phyloP scores from a whole-genome alignment of 2,329 filamentous ascomycete species.

The Hypoxylon sp. region DNA sequence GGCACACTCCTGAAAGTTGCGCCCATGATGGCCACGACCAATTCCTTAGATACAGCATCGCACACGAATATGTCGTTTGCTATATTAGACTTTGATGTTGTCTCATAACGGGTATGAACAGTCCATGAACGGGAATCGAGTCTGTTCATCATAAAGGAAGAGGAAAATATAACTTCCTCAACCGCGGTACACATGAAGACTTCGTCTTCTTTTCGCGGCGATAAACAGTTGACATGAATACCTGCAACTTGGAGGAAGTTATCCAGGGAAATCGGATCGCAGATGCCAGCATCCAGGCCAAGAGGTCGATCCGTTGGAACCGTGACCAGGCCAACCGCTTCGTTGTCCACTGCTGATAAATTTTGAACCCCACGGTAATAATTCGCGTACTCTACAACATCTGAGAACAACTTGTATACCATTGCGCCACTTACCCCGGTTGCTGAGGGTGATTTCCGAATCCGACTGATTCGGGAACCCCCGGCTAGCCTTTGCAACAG shows the following conservation, averaged over 20 bases:
- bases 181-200: slow-evolving; percentile 20
- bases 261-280: slow-evolving; percentile 45
- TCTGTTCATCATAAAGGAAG: slow-evolving; percentile 12
- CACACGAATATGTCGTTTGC: slow-evolving; percentile 22
- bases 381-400: slow-evolving; percentile 13
- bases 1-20: slow-evolving; percentile 17
- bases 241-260: slow-evolving; percentile 56
- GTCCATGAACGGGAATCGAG: slow-evolving; percentile 10
- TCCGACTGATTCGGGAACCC: not conserved
- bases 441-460: slow-evolving; percentile 9
- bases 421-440: slow-evolving; percentile 16
- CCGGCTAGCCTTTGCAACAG: slow-evolving; percentile 5
- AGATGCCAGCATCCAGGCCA: slow-evolving; percentile 33
- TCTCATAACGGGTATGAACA: slow-evolving; percentile 14
- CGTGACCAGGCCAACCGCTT: slow-evolving; percentile 52
- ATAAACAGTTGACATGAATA: slow-evolving; percentile 54
- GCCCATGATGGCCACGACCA: slow-evolving; percentile 14
- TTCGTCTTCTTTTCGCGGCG: not conserved
- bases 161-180: slow-evolving; percentile 14
- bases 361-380: slow-evolving; percentile 13
- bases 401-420: slow-evolving; percentile 18
- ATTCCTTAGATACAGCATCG: slow-evolving; percentile 4
- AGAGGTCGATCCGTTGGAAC: slow-evolving; percentile 47
- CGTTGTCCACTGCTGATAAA: slow-evolving; percentile 24
- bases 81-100: not conserved